Conservation (phyloP, 208 protist genomes). For the Acanthamoeba culbertsoni region DNA sequence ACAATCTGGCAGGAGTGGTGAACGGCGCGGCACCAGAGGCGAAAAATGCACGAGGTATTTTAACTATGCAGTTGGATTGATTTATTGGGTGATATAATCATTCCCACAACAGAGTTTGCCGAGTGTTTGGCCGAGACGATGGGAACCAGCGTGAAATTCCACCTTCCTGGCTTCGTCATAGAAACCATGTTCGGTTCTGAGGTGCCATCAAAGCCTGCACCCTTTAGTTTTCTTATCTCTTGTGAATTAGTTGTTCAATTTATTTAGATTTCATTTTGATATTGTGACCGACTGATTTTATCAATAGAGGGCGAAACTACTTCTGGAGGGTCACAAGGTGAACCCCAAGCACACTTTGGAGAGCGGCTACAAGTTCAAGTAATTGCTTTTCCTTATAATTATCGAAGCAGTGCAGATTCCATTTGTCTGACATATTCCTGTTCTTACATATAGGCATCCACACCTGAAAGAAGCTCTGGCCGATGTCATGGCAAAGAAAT, state of each 20-base stretch:
- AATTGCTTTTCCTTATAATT: background rate
- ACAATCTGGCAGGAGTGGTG: background rate
- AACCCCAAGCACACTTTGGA: slow-evolving; percentile 38
- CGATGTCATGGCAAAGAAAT: background rate
- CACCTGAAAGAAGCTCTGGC: background rate
- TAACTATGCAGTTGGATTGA: too few relatives aligned
- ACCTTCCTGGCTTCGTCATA: slow-evolving; percentile 16
- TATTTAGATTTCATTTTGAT: too few relatives aligned
- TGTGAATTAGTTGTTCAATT: too few relatives aligned
- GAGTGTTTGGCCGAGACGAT: background rate
- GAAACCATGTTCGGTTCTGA: background rate
- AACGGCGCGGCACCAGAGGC: slow-evolving; percentile 27
- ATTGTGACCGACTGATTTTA: too few relatives aligned
- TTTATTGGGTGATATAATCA: too few relatives aligned
- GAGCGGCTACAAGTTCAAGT: slow-evolving; percentile 47
- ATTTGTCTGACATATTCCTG: background rate
- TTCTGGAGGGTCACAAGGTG: slow-evolving; percentile 52
- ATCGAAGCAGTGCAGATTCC: background rate
- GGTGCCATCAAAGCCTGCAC: too few relatives aligned
- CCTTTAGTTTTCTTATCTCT: too few relatives aligned
- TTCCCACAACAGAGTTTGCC: background rate
- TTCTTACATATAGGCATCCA: background rate
- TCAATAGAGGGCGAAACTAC: slow-evolving; percentile 10
- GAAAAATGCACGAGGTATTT: slow-evolving; percentile 19
- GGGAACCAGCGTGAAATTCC: slow-evolving; percentile 14